Evolutionary conservation across 805 yeast genomes (phyloP).

Genomic region (Kluyveromyces nonfermentans): DNA sequence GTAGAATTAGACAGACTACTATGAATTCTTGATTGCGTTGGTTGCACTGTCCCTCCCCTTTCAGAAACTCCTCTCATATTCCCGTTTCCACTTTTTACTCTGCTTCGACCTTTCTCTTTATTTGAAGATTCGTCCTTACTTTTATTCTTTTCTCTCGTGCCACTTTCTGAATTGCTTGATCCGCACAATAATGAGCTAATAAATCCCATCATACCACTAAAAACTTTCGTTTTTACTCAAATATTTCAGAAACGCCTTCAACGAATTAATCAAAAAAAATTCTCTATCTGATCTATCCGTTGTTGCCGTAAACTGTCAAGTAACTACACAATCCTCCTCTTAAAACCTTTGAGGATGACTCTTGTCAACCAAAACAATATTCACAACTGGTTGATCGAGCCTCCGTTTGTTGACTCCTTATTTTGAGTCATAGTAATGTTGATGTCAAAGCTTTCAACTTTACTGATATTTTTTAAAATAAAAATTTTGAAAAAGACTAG

Average conservation of each 20-base stretch:
- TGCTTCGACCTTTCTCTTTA: not conserved
- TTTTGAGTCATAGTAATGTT: not conserved
- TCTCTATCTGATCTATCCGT: not conserved
- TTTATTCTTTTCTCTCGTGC: not conserved
- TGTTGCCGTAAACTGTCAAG: not conserved
- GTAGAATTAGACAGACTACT: constrained; percentile 13
- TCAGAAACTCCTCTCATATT: not conserved
- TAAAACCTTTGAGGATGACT: not conserved
- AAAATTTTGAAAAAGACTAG: not conserved
- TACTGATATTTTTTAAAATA: too few species aligned
- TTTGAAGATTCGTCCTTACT: not conserved
- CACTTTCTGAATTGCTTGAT: constrained; percentile 8
- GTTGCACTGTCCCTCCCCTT: not conserved
- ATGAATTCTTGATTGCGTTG: constrained; percentile 9
- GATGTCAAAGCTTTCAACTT: not conserved
- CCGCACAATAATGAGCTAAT: constrained; percentile 30
- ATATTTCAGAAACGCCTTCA: not conserved
- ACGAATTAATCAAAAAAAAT: not conserved
- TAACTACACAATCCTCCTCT: not conserved
- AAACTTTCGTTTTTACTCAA: not conserved
- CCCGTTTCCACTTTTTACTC: not conserved
- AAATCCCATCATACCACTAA: constrained; percentile 27
- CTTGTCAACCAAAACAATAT: not conserved
- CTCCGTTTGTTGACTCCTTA: not conserved
- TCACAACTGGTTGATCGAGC: not conserved